Conservation (phyloP, 805 yeast species). For the Saturnispora bothae region DNA sequence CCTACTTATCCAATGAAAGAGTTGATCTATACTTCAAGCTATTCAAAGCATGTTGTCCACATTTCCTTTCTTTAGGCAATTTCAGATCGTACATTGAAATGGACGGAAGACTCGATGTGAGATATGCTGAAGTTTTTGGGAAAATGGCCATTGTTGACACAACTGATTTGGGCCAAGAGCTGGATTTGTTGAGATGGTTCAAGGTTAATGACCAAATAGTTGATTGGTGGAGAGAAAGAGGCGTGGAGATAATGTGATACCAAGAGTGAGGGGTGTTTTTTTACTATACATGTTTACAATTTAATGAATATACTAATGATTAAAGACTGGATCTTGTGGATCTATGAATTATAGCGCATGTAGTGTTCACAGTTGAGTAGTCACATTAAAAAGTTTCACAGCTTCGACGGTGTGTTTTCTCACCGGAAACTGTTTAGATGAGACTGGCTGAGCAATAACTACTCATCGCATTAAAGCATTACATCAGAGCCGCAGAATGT, state of each 20-base stretch:
- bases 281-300: too few relatives aligned
- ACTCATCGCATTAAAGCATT: too few relatives aligned
- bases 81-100: conserved; percentile 32
- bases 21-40: conserved; percentile 43
- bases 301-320: too few relatives aligned
- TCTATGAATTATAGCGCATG: too few relatives aligned
- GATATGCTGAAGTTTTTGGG: conserved; percentile 26
- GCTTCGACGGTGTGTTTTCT: too few relatives aligned
- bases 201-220: conserved; percentile 15
- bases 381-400: too few relatives aligned
- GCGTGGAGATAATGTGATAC: too few relatives aligned
- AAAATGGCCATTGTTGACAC: conserved; percentile 26
- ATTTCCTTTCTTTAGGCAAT: conserved; percentile 32
- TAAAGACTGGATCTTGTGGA: too few relatives aligned
- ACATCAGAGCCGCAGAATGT: conserved; percentile 1
- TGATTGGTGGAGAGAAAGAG: conserved; percentile 12
- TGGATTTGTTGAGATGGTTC: conserved; percentile 28
- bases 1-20: conserved; percentile 31
- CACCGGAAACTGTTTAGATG: too few relatives aligned
- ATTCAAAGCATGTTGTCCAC: conserved; percentile 39
- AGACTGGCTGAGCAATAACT: too few relatives aligned
- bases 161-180: conserved; percentile 26
- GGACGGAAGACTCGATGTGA: conserved; percentile 32
- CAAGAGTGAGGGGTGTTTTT: too few relatives aligned
- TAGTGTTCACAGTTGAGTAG: too few relatives aligned